Evolutionary conservation across 176 grass and related monocot species (phyloP).

Genomic region (Poa pratensis): DNA sequence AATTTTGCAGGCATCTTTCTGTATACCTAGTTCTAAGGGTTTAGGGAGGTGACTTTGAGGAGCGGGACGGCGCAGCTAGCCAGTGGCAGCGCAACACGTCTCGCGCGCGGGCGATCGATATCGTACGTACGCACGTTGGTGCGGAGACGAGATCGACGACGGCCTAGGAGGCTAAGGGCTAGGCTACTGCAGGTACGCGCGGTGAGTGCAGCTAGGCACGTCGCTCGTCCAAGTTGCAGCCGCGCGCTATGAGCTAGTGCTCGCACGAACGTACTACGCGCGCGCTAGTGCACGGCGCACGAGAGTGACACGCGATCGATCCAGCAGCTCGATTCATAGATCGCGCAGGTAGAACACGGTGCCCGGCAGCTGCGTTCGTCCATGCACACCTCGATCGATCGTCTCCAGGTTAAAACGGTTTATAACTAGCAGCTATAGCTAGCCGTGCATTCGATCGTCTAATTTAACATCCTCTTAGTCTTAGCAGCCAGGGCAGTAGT

Average conservation of each 20-base stretch:
- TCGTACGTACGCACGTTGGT: not conserved
- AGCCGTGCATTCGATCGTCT: too few species aligned
- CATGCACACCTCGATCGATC: not conserved
- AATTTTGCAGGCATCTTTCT: too few species aligned
- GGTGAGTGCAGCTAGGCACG: constrained; percentile 21
- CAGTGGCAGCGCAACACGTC: not conserved
- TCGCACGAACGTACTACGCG: not conserved
- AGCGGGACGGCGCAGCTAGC: not conserved
- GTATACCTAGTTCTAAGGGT: too few species aligned
- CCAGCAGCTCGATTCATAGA: not conserved
- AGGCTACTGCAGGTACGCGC: not conserved
- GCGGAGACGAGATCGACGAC: not conserved
- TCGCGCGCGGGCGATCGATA: not conserved
- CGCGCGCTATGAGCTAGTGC: constrained; percentile 20
- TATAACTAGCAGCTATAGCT: too few species aligned
- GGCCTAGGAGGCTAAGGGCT: not conserved
- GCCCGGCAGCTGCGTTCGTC: not conserved
- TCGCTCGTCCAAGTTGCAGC: constrained; percentile 39
- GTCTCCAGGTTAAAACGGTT: too few species aligned
- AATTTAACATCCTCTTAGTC: too few species aligned
- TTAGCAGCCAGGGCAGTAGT: too few species aligned
- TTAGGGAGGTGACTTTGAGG: too few species aligned
- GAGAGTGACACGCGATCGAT: constrained; percentile 46
- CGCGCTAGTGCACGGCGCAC: constrained; percentile 52
- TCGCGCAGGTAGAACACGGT: constrained; percentile 1